These are phyloP conservation scores for Purshia tridentata DNA, from an alignment of 306 rosid species.

Conservation along the genomic window DNA sequence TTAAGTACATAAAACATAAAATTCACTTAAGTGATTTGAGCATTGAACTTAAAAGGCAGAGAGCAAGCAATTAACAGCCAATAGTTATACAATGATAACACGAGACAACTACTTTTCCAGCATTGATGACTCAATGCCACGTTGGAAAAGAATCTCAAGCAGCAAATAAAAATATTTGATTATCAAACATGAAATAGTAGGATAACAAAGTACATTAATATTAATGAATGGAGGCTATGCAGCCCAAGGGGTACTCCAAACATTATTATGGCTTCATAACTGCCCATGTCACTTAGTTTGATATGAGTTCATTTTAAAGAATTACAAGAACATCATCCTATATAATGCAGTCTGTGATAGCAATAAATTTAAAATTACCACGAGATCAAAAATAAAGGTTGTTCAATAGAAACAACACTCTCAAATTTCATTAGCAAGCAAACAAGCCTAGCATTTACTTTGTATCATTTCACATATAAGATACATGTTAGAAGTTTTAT, in stretches of 20 bases:
- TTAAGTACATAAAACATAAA: slow-evolving; percentile 23
- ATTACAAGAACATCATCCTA: background rate
- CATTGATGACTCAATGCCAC: background rate
- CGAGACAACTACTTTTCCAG: background rate
- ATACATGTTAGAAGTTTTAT: background rate
- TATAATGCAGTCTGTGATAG: background rate
- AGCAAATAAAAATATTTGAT: background rate
- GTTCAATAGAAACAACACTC: background rate
- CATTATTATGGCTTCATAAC: background rate
- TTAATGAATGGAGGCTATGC: background rate
- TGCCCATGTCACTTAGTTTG: background rate
- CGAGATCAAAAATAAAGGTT: background rate
- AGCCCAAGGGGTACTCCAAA: background rate
- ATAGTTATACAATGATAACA: background rate
- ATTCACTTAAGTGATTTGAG: background rate
- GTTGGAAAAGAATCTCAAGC: background rate
- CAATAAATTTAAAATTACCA: background rate
- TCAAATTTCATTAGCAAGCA: background rate
- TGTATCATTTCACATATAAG: background rate
- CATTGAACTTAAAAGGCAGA: slow-evolving; percentile 1
- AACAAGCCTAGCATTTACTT: background rate
- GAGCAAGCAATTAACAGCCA: background rate
- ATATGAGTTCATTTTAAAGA: background rate
- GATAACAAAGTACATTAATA: background rate
- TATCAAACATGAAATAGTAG: background rate